Evolutionary conservation across 1,139 yeast genomes (phyloP), one percentile per base, ranked within the genome.

Genomic region (Sugiyamaella grinbergsii): DNA sequence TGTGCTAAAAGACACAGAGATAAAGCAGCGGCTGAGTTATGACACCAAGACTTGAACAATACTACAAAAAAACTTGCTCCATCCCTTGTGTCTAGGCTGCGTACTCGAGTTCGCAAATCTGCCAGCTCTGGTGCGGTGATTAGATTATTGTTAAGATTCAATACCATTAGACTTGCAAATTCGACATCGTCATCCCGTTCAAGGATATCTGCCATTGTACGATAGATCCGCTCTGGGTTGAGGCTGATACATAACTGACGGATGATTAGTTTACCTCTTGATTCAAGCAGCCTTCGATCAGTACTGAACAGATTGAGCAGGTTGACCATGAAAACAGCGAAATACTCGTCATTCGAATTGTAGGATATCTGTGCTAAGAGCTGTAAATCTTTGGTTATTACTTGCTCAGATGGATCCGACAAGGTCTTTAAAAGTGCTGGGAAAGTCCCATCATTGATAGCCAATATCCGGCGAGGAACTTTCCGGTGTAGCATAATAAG

Each of bases 1-100:
- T 93, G 93, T 0, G 98, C 87, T 24, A 93, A 73, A 41, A 94
- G 74, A 62, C 98, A 91, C 31, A 94, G 74, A 0, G 96, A 83
- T 39, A 94, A 73, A 0, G 93, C 89, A 22, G 97, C 93, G 0
- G 95, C 90, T 0, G 96, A 83, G 65, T 90, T 91, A 58, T 86
- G 86, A 60, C 96, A 84, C 98, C 98, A 94, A 52, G 95, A 83
- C 62, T 80, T 83, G 70, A 93, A 94, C 50, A 94, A 73, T 0
- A 84, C 76, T 15, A 87, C 78, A 67, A 94, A 94, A 47, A 91
- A 74, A 26, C 76, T 69, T 75, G 85, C 82, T 52, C 90, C 96
- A 43, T 83, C 86, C 33, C 63, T 73, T 50, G 76, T 74, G 38
- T 71, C 73, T 5, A 73, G 54, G 49, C 71, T 70, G 52, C 83